A percentile compares a stretch with the other conserved stretches of the same genome.
These are phyloP conservation scores for Mollisia scopiformis DNA, from an alignment of 2,329 filamentous ascomycete genomes.

Conservation along the genomic window DNA sequence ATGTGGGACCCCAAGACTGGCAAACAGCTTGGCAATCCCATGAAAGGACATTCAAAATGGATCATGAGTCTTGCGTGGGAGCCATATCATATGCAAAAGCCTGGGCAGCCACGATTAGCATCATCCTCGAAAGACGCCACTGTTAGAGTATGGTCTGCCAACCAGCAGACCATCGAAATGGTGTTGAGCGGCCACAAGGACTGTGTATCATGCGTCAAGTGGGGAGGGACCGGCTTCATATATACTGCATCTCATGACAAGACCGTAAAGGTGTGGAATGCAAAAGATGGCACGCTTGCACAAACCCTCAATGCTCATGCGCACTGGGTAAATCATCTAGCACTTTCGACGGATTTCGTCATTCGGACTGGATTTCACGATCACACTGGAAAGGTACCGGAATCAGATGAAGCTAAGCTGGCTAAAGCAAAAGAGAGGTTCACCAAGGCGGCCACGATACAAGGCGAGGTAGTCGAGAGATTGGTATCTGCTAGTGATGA, in stretches of 20 bases:
- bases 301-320: slow-evolving; percentile 82
- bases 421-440: slow-evolving; percentile 81
- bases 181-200: slow-evolving; percentile 88
- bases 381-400: slow-evolving; percentile 73
- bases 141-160: slow-evolving; percentile 83
- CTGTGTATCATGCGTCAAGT: slow-evolving; percentile 86
- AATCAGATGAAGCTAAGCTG: slow-evolving; percentile 69
- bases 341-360: slow-evolving; percentile 89
- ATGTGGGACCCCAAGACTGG: slow-evolving; percentile 88
- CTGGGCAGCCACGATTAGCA: slow-evolving; percentile 76
- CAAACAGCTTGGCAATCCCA: slow-evolving; percentile 64
- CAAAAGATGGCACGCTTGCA: slow-evolving; percentile 74
- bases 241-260: slow-evolving; percentile 91
- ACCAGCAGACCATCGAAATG: slow-evolving; percentile 77
- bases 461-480: slow-evolving; percentile 78
- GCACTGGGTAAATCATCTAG: slow-evolving; percentile 95
- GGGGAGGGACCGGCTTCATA: slow-evolving; percentile 87
- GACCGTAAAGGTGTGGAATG: slow-evolving; percentile 89
- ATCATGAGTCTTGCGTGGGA: slow-evolving; percentile 90
- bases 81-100: slow-evolving; percentile 81
- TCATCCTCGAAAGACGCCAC: slow-evolving; percentile 91
- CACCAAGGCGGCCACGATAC: slow-evolving; percentile 78
- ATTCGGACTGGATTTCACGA: slow-evolving; percentile 86
- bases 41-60: slow-evolving; percentile 90
- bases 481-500: slow-evolving; percentile 92